A percentile compares a stretch with the other conserved stretches of the same genome.
Evolutionary conservation across 2,329 filamentous ascomycete genomes (phyloP).

Genomic region (Arthrobotrys sphaeroides): DNA sequence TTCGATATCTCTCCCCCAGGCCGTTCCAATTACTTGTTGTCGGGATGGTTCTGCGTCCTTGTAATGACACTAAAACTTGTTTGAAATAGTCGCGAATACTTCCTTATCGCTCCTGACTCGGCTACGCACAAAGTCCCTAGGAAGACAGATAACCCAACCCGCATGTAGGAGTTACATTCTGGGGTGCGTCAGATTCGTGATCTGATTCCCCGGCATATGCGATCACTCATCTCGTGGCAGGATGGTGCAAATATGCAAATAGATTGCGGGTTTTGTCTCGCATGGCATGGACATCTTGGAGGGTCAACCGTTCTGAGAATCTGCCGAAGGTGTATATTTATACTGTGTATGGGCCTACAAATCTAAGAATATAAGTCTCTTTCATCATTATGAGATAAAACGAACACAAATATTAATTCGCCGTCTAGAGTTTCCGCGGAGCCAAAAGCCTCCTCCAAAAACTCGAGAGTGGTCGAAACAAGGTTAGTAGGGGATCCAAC

Average conservation of each 20-base stretch:
- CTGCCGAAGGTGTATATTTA: not conserved
- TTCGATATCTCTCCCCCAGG: conserved; percentile 9
- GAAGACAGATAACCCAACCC: not conserved
- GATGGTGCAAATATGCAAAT: conserved; percentile 11
- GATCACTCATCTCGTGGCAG: conserved; percentile 6
- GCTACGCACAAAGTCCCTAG: conserved; percentile 10
- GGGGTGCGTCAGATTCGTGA: conserved; percentile 31
- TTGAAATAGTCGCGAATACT: conserved; percentile 19
- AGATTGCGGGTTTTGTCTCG: not conserved
- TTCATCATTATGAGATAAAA: conserved; percentile 35
- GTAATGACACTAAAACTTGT: conserved; percentile 22
- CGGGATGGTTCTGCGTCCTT: conserved; percentile 12
- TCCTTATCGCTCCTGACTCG: conserved; percentile 7
- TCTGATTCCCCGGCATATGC: conserved; percentile 25
- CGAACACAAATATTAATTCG: conserved; percentile 22
- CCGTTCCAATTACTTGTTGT: conserved; percentile 1
- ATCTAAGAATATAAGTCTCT: too few relatives aligned
- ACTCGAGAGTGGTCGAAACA: conserved; percentile 30
- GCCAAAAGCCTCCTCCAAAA: not conserved
- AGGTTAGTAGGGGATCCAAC: conserved; percentile 33
- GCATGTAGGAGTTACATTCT: conserved; percentile 15
- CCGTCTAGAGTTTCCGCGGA: conserved; percentile 42
- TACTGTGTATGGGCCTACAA: too few relatives aligned
- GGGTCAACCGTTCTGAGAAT: not conserved
- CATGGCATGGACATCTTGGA: not conserved